Conservation (phyloP, 805 yeast genomes). For the Starmerella bombicola region DNA sequence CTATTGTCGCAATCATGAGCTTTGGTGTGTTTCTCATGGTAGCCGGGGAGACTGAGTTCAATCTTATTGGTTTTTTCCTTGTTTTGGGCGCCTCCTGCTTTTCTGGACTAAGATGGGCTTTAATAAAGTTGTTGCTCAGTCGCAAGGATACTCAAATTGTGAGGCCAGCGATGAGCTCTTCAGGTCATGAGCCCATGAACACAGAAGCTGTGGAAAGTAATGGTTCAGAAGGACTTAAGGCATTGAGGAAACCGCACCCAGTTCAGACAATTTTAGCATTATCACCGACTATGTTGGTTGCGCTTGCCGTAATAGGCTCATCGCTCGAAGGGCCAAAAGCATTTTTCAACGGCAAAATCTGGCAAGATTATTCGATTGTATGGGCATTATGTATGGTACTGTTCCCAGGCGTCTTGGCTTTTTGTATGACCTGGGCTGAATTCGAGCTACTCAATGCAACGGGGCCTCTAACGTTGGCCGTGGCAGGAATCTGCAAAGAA, state of each 20-base stretch:
- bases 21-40: slow-evolving; percentile 84
- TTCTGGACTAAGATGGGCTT: slow-evolving; percentile 90
- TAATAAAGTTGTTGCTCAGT: slow-evolving; percentile 71
- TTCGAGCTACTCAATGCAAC: slow-evolving; percentile 71
- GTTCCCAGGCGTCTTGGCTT: slow-evolving; percentile 78
- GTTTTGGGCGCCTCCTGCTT: slow-evolving; percentile 69
- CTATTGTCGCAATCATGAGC: slow-evolving; percentile 69
- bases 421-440: slow-evolving; percentile 73
- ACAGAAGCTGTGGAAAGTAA: neutral
- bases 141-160: slow-evolving; percentile 19
- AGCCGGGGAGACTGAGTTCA: slow-evolving; percentile 30
- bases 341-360: slow-evolving; percentile 44
- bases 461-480: slow-evolving; percentile 70
- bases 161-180: neutral
- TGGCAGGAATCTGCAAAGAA: slow-evolving; percentile 91
- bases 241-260: slow-evolving; percentile 38
- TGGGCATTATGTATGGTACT: slow-evolving; percentile 47
- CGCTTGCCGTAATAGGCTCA: slow-evolving; percentile 50
- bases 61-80: slow-evolving; percentile 49
- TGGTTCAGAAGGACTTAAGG: neutral
- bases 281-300: slow-evolving; percentile 69
- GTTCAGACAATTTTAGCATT: slow-evolving; percentile 70
- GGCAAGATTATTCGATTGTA: slow-evolving; percentile 49
- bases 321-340: slow-evolving; percentile 53
- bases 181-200: neutral